These are phyloP conservation scores for Phycomyces blakesleeanus DNA, from an alignment of 192 early-diverging fungal species.

Conservation along the genomic window DNA sequence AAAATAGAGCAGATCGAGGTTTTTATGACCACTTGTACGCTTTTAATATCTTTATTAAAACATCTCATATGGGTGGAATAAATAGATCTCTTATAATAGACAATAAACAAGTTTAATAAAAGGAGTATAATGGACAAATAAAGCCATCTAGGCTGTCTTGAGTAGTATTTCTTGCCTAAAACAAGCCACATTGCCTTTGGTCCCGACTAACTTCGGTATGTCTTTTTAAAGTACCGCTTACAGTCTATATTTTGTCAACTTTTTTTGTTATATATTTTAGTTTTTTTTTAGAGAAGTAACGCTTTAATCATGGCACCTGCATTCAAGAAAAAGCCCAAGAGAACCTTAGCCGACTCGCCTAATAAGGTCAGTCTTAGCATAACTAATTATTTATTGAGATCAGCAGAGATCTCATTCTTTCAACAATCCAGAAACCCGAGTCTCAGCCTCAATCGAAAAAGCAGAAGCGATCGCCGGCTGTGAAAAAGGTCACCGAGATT, in stretches of 20 bases:
- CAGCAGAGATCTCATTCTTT: too few species aligned
- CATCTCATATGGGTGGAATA: too few species aligned
- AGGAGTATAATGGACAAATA: too few species aligned
- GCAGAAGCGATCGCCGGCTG: neutral
- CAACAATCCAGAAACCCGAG: neutral
- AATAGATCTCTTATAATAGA: too few species aligned
- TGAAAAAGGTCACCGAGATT: constrained; percentile 5
- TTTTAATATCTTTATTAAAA: neutral
- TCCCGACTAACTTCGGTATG: too few species aligned
- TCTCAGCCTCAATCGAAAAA: neutral
- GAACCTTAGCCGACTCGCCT: neutral
- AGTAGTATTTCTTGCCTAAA: too few species aligned
- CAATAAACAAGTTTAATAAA: too few species aligned
- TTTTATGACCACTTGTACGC: neutral
- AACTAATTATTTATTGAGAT: neutral
- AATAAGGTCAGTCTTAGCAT: constrained; percentile 3
- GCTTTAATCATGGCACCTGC: constrained; percentile 13
- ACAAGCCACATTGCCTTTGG: neutral
- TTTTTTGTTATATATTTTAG: neutral
- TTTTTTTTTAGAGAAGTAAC: neutral
- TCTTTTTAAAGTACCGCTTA: too few species aligned
- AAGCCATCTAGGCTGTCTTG: too few species aligned
- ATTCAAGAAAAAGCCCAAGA: constrained; percentile 19
- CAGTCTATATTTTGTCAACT: too few species aligned
- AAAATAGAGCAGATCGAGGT: neutral